Evolutionary conservation across 2,329 filamentous ascomycete species (phyloP).

Genomic region (Colletotrichum destructivum): DNA sequence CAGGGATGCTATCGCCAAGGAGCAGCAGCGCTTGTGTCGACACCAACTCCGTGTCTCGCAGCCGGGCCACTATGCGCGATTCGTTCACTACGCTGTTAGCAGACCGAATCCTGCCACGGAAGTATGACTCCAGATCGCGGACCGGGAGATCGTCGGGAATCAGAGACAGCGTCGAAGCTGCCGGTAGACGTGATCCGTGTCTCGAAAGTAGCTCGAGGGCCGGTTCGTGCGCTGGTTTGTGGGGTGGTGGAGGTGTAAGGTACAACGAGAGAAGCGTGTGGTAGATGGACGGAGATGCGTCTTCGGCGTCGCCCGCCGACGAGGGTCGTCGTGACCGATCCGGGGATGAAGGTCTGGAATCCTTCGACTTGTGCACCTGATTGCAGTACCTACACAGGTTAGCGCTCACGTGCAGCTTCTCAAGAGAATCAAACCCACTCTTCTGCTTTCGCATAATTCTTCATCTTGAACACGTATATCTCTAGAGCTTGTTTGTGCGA

Average conservation of each 20-base stretch:
- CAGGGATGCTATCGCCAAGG: constrained; percentile 76
- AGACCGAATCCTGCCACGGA: constrained; percentile 88
- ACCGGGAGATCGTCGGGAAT: constrained; percentile 88
- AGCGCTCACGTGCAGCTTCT: constrained; percentile 29
- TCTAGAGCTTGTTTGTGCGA: constrained; percentile 96
- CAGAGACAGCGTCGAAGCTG: constrained; percentile 86
- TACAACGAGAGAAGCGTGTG: constrained; percentile 92
- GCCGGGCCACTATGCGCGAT: constrained; percentile 80
- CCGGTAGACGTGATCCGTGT: constrained; percentile 92
- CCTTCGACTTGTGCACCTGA: constrained; percentile 78
- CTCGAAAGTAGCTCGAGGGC: constrained; percentile 91
- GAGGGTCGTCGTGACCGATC: constrained; percentile 51
- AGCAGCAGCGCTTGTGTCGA: constrained; percentile 80
- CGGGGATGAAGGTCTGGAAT: constrained; percentile 56
- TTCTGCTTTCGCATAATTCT: constrained; percentile 91
- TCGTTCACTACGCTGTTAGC: constrained; percentile 88
- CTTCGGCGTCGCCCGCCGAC: constrained; percentile 57
- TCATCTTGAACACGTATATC: constrained; percentile 96
- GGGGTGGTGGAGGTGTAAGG: constrained; percentile 81
- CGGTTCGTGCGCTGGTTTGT: constrained; percentile 81
- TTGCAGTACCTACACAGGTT: constrained; percentile 82
- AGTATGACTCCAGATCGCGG: constrained; percentile 87
- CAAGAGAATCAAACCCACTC: constrained; percentile 71
- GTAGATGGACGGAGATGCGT: constrained; percentile 84
- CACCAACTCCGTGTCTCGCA: constrained; percentile 86